Evolutionary conservation across 1,139 yeast species (phyloP), one percentile per base, ranked within the genome.

Genomic region (Geotrichum carabidarum): DNA sequence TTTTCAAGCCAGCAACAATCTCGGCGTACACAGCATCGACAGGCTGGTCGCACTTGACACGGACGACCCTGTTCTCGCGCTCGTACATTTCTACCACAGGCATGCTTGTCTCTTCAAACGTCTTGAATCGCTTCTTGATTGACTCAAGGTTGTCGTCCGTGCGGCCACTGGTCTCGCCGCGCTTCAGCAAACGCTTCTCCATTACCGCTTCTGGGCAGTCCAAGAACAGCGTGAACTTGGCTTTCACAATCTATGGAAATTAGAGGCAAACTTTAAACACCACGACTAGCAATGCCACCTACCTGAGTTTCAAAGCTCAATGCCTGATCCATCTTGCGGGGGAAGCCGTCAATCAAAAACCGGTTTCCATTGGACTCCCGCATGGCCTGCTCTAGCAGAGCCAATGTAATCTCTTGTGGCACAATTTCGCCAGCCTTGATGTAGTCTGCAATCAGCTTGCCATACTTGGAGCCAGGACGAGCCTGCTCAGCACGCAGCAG

Each of bases 301-400:
- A 91, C 82, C 59, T 82, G 78, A 54, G 86, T 80, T 73, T 93
- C 99, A 70, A 93, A 93, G 35, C 93, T 87, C 51, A 86, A 59
- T 0, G 98, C 98, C 74, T 93, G 99, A 73, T 93, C 99, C 98
- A 93, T 91, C 70, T 91, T 90, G 69, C 99, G 81, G 44, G 99
- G 99, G 80, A 93, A 93, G 1, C 99, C 99, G 70, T 93, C 99
- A 55, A 93, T 82, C 65, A 93, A 74, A 69, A 91, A 93, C 61
- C 77, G 76, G 22, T 72, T 72, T 56, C 77, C 77, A 55, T 77
- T 77, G 53, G 78, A 74, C 41, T 79, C 84, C 50, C 74, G 67
- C 71, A 93, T 90, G 12, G 97, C 96, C 60, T 86, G 84, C 64
- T 85, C 82, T 65, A 93, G 77, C 58, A 93, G 74, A 0, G 90